Percentiles rank a stretch among this genome's conserved stretches.
phyloP scores from a whole-genome alignment of 345 rosid species.

The Boechera stricta region DNA sequence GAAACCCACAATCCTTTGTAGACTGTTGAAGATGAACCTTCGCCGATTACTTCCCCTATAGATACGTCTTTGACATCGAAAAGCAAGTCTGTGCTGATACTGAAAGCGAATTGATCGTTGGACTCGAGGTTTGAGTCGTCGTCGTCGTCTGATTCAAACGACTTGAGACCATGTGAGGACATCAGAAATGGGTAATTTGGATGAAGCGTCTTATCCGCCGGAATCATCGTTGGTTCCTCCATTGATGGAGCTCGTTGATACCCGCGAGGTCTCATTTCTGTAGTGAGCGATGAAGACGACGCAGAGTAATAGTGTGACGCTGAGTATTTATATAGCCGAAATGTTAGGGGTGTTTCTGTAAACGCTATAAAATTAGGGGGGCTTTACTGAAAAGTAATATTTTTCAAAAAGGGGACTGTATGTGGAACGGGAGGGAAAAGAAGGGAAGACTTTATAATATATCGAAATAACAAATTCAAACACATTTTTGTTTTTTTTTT shows the following conservation, averaged over 20 bases:
- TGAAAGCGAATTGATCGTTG: constrained; percentile 38
- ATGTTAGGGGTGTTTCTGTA: constrained; percentile 18
- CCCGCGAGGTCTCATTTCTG: constrained; percentile 40
- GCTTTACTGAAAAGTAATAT: background rate
- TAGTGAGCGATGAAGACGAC: constrained; percentile 40
- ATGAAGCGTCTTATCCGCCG: constrained; percentile 37
- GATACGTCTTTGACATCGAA: constrained; percentile 31
- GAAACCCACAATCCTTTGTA: constrained; percentile 43
- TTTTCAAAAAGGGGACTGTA: background rate
- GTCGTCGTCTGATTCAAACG: constrained; percentile 36
- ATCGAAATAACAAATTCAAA: constrained; percentile 14
- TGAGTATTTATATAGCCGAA: background rate
- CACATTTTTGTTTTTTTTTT: background rate
- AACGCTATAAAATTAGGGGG: background rate
- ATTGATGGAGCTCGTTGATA: constrained; percentile 42
- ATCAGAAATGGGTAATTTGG: constrained; percentile 45
- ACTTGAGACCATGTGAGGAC: constrained; percentile 31
- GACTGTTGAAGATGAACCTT: constrained; percentile 39
- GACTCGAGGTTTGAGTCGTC: constrained; percentile 18
- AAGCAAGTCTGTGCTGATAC: constrained; percentile 22
- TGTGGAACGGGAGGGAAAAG: constrained; percentile 45
- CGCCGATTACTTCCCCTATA: constrained; percentile 30
- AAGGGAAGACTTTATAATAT: background rate
- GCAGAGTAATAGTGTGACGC: constrained; percentile 22
- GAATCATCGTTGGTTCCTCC: constrained; percentile 19